Percentiles rank a stretch among this genome's conserved stretches.
Evolutionary conservation across 164 flowering plant genomes (phyloP).

Genomic region (Chimonanthus praecox): DNA sequence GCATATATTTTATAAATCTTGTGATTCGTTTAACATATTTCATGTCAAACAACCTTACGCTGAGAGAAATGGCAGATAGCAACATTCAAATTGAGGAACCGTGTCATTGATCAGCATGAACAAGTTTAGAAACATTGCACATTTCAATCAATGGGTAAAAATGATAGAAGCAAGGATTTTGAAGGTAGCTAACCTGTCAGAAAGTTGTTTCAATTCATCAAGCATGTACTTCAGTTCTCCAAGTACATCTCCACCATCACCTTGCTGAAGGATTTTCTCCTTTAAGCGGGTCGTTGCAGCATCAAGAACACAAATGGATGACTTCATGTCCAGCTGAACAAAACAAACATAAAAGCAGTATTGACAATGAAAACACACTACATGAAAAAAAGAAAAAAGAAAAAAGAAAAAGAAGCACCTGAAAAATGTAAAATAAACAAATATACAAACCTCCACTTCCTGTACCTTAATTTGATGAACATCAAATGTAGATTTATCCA

Average conservation of each 20-base stretch:
- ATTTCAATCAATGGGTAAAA: not conserved
- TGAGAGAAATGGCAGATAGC: no score
- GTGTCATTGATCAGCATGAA: not conserved
- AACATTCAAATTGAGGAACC: no score
- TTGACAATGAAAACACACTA: not conserved
- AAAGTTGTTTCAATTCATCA: slow-evolving; percentile 18
- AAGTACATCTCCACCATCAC: slow-evolving; percentile 4
- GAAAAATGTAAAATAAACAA: not conserved
- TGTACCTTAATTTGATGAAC: slow-evolving; percentile 21
- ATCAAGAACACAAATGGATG: slow-evolving; percentile 14
- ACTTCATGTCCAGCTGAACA: slow-evolving; percentile 21
- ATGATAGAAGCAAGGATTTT: not conserved
- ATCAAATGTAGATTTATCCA: not conserved
- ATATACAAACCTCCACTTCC: not conserved
- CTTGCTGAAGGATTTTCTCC: not conserved
- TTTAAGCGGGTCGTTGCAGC: slow-evolving; percentile 5
- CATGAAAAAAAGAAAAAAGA: not conserved
- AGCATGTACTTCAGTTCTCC: slow-evolving; percentile 13
- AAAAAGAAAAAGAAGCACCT: not conserved
- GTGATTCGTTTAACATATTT: no score
- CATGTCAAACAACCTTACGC: no score
- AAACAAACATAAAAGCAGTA: not conserved
- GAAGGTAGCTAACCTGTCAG: slow-evolving; percentile 12
- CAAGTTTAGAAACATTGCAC: not conserved
- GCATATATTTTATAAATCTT: no score